Conservation (phyloP, 2,329 filamentous ascomycete species). For the Cytospora paraplurivora region DNA sequence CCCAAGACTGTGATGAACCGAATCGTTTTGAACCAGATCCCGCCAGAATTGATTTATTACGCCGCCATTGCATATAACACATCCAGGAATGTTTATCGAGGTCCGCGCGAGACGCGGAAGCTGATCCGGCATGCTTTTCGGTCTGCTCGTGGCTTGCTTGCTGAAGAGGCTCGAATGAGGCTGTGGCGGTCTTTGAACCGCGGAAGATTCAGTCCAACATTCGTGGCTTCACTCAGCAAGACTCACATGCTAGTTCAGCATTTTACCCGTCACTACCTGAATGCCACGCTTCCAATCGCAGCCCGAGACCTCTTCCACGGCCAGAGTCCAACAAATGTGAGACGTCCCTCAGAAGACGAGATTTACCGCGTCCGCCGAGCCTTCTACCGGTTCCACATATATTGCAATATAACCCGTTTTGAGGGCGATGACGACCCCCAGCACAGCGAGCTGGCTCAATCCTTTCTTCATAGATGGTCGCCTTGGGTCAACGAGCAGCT, state of each 20-base stretch:
- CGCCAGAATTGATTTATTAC: neutral
- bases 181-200: neutral
- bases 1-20: neutral
- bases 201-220: no score
- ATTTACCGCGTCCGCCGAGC: neutral
- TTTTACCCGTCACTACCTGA: neutral
- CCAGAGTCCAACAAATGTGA: no score
- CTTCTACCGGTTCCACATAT: conserved; percentile 12
- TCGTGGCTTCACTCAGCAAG: conserved; percentile 2
- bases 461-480: neutral
- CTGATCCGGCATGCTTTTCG: neutral
- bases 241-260: neutral
- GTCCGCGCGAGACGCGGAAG: no score
- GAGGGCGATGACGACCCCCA: neutral
- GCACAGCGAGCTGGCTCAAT: neutral
- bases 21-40: neutral
- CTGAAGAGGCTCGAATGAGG: neutral
- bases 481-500: conserved; percentile 16
- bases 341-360: neutral
- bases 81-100: neutral
- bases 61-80: neutral
- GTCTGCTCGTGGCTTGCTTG: neutral
- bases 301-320: neutral
- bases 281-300: neutral
- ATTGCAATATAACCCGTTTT: neutral